phyloP scores from a whole-genome alignment of 2,329 filamentous ascomycete species.

The Talaromyces sp. region DNA sequence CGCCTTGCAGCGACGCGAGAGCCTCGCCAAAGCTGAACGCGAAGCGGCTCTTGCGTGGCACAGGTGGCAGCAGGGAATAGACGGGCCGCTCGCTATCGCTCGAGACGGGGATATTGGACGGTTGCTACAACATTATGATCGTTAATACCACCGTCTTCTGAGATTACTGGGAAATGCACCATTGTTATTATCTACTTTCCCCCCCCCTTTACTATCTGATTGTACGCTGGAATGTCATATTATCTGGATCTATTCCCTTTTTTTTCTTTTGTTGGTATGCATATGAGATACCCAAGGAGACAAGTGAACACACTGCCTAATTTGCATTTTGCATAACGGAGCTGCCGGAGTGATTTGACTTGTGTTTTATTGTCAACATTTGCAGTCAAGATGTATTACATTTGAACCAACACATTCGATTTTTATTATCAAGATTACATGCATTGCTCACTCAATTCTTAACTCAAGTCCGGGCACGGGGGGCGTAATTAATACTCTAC shows the following conservation, averaged over 20 bases:
- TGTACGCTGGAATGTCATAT: background rate
- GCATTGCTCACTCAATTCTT: too few relatives aligned
- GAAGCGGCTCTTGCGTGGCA: constrained; percentile 6
- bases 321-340: background rate
- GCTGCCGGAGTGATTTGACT: background rate
- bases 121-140: constrained; percentile 4
- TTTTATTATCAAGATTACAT: background rate
- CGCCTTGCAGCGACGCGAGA: constrained; percentile 8
- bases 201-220: background rate
- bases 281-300: background rate
- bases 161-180: background rate
- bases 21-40: constrained; percentile 7
- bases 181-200: background rate
- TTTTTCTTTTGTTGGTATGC: background rate
- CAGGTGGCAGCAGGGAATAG: constrained; percentile 6
- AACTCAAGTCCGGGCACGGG: too few relatives aligned
- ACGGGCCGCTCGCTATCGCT: constrained; percentile 2
- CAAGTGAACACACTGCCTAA: background rate
- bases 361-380: background rate
- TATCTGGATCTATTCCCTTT: background rate
- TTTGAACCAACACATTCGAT: background rate
- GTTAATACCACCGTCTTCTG: background rate
- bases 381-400: background rate
- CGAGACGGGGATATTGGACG: constrained; percentile 3
- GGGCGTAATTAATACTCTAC: background rate